These are phyloP conservation scores for Fusarium stilboides DNA, from an alignment of 2,329 filamentous ascomycete genomes.

Conservation along the genomic window DNA sequence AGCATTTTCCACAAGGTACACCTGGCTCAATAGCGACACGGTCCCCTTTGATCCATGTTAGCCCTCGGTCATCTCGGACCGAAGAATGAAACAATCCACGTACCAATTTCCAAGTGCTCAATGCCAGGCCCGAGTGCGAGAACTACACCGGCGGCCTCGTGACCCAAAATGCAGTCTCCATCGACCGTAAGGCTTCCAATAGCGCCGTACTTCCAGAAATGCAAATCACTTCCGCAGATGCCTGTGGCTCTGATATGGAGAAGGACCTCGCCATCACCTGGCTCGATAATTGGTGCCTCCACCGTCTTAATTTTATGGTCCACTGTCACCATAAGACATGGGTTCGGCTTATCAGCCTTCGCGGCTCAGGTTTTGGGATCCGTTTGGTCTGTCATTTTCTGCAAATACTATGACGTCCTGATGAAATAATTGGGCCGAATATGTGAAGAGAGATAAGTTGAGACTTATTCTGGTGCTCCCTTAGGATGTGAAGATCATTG, in stretches of 20 bases:
- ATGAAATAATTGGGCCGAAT: no score
- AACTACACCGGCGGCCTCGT: constrained; percentile 74
- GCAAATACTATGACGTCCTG: no score
- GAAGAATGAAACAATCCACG: background rate
- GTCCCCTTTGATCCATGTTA: constrained; percentile 61
- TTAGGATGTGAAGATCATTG: no score
- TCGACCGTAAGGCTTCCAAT: constrained; percentile 75
- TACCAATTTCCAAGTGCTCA: constrained; percentile 62
- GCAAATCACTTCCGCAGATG: constrained; percentile 68
- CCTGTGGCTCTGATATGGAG: constrained; percentile 74
- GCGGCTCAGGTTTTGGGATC: no score
- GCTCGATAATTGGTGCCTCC: constrained; percentile 69
- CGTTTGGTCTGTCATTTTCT: no score
- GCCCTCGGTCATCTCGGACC: background rate
- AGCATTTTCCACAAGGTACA: constrained; percentile 73
- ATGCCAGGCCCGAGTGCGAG: constrained; percentile 70
- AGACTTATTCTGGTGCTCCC: no score
- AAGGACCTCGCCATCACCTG: constrained; percentile 68
- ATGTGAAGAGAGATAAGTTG: no score
- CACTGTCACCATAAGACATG: constrained; percentile 63
- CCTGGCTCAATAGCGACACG: constrained; percentile 77
- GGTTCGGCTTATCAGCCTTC: constrained; percentile 50
- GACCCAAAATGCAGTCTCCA: constrained; percentile 75
- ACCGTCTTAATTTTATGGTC: constrained; percentile 70
- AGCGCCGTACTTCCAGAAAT: constrained; percentile 73